Base-by-base conservation (phyloP, 306 rosid genomes). In the Prosopis cineraria region DNA sequence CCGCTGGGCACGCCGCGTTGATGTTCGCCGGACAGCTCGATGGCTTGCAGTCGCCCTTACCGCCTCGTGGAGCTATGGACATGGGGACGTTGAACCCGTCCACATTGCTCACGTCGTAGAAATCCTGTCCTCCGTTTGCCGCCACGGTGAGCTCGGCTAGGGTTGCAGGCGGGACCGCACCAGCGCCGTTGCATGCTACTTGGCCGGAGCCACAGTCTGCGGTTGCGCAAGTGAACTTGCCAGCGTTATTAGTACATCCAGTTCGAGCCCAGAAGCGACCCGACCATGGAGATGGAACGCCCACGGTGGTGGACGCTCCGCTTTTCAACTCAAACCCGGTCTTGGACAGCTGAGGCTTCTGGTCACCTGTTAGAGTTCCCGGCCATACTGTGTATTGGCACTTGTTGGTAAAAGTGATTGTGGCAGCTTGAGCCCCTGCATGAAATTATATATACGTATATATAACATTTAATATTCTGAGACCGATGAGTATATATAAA, bases 11-110 rank as follows among this genome's bases (percentile, higher is more conserved):
- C 16, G 37, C 86, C 0, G 3, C 0, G 25, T 90, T 88, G 19
- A 90, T 83, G 17, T 88, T 53, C 0, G 55, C 77, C 0, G 75
- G 76, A 30, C 96, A 89, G 2, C 71, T 48, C 0, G 90, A 63
- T 3, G 79, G 10, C 13, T 39, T 4, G 78, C 93, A 92, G 0
- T 1, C 81, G 0, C 83, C 78, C 0, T 41, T 58, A 0, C 97
- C 93, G 0, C 93, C 92, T 24, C 72, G 75, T 0, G 95, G 85
- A 0, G 84, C 68, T 2, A 90, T 29, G 0, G 89, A 79, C 29
- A 90, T 67, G 0, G 91, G 97, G 39, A 90, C 44, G 75, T 92
- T 92, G 84, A 88, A 92, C 10, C 95, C 95, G 16, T 92, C 93
- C 1, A 90, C 95, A 44, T 83, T 85, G 78, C 93, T 92, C 4